Base-by-base conservation (phyloP, 2,329 filamentous ascomycete genomes). In the Graphilbum ipis-grandicollis region DNA sequence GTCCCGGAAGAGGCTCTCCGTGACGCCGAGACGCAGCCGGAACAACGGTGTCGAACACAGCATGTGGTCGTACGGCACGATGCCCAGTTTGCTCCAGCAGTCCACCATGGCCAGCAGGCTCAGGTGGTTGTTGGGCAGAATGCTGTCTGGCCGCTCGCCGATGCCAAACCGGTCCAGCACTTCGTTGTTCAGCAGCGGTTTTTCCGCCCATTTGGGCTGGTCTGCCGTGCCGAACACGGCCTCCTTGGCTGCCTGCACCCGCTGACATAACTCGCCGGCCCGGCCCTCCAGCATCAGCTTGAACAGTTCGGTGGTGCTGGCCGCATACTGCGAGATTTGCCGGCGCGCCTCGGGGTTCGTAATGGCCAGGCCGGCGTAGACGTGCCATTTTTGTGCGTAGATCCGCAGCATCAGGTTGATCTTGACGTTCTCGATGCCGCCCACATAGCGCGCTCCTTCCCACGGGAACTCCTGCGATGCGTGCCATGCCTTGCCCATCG, bases 371-470 rank as follows among this genome's bases (percentile, higher is more conserved):
- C 90, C 90, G 17, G 90, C 90, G 56, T 98, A 98, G 40, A 98
- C 90, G 62, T 98, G 92, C 92, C 92, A 98, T 58, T 96, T 98
- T 57, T 94, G 93, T 41, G 79, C 78, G 62, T 96, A 98, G 60
- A 98, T 96, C 48, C 90, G 85, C 46, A 98, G 65, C 47, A 85
- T 96, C 47, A 96, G 76, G 60, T 98, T 98, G 63, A 96, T 93
- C 62, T 98, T 98, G 49, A 96, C 88, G 56, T 98, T 98, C 58
- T 98, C 90, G 50, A 98, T 93, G 36, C 90, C 92, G 40, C 90
- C 90, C 4, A 94, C 75, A 57, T 96, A 98, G 44, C 90, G 84
- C n/a, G 77, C 75, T 33, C 88, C 75, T 50, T 96, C 88, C 90
- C 90, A 98, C 0, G 92, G 90, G 50, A 96, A 98, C 54, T 98